Base-by-base conservation (phyloP, 148 eudicot genomes). In the Suaeda aralocaspica region DNA sequence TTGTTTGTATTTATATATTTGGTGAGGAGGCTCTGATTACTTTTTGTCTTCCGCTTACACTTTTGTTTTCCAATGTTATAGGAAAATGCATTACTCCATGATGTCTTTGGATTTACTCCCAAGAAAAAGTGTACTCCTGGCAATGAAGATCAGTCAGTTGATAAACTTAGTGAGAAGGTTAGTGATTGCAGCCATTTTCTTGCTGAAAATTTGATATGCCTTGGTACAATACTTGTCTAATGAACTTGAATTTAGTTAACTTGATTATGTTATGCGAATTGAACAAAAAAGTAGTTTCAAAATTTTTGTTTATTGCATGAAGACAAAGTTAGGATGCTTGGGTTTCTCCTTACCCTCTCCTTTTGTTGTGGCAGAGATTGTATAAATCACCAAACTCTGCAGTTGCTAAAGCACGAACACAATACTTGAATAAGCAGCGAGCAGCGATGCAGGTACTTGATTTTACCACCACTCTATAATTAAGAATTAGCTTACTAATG, bases 1-100 rank as follows among this genome's bases (percentile, higher is more conserved):
- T n/a, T 57, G 42, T 45, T 46, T 51, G 14, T 49, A 0, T 34
- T n/a, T n/a, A n/a, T n/a, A n/a, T 69, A 9, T 21, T 1, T 30
- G 31, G 0, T 33, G 59, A 11, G 18, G 11, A 62, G 6, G 33
- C 28, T 13, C 26, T 19, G 2, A 4, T 25, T 2, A 41, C 29
- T 6, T 49, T 2, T 53, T 45, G 22, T 26, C 45, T 1, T 63
- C 33, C 9, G 8, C n/a, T 25, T 50, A n/a, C 41, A 12, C 62
- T 14, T 33, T 16, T 21, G 52, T 36, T 18, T 64, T 0, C 61
- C 22, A 56, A 21, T 14, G 12, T 21, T 28, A 18, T 82, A 93
- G 96, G 98, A 90, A 62, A 93, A 93, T 74, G 88, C 84, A 53
- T 85, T 90, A 71, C 84, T 93, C 63, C 98, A 90, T 68, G 95